Evolutionary conservation across 345 rosid species (phyloP), one percentile per base, ranked within the genome.

Genomic region (Toxicodendron radicans): DNA sequence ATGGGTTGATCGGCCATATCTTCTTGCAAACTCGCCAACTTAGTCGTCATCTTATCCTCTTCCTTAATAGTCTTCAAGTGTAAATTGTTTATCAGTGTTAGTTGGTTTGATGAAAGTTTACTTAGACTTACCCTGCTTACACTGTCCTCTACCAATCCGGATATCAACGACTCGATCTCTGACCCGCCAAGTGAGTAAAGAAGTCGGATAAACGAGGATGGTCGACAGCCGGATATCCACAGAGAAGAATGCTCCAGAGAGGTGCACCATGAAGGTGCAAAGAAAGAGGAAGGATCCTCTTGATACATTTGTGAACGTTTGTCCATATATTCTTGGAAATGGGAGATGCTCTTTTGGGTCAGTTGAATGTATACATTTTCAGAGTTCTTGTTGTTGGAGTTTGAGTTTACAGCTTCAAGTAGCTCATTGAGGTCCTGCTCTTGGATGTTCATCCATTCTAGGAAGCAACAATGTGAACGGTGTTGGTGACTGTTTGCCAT

Each of bases 221-320:
- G 90, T 35, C 88, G 73, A 75, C 87, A 89, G 0, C 88, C 89
- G 4, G 77, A 87, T 21, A 85, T 60, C 85, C 89, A 83, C 27
- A 83, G 61, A 21, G 81, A 58, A 48, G 87, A 81, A 54, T 84
- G 84, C 81, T 84, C 88, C 21, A 83, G 33, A 51, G 86, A 41
- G 24, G 83, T 78, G 75, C 82, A 77, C 86, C 84, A 83, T 4
- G 73, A 1, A 0, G 87, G 89, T 2, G 82, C 75, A 64, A 89
- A 73, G 57, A 73, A 80, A 59, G 48, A 35, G 0, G 79, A 75
- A n/a, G 70, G 79, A 4, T 73, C 64, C 7, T 68, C 48, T 6
- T 33, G 10, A 12, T 74, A 73, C 0, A 84, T 64, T 27, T 76
- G 43, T 0, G 46, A 68, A 10, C 87, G 14, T 66, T 73, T 75